These are phyloP conservation scores for Coleophoma eucalyptorum DNA, from an alignment of 2,329 filamentous ascomycete genomes.

Conservation along the genomic window DNA sequence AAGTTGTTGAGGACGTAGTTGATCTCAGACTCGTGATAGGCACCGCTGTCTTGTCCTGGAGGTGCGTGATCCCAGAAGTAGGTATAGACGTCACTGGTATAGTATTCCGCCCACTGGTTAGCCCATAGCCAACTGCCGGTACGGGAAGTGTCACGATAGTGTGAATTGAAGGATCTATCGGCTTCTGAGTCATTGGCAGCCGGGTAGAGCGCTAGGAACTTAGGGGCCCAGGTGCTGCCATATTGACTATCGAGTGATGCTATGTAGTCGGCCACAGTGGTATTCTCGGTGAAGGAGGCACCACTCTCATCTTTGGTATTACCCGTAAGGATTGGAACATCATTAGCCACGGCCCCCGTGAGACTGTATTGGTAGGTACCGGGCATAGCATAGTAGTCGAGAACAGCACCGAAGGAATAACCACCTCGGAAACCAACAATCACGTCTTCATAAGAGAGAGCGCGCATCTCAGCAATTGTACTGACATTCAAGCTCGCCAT, in stretches of 20 bases:
- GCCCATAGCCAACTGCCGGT: constrained; percentile 24
- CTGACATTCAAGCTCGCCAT: constrained; percentile 13
- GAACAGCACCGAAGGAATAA: constrained; percentile 9
- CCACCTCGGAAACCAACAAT: constrained; percentile 4
- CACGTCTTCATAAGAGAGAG: constrained; percentile 7
- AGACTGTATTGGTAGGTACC: constrained; percentile 16
- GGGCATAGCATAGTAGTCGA: constrained; percentile 18
- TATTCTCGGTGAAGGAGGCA: constrained; percentile 16
- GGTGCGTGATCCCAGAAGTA: constrained; percentile 28
- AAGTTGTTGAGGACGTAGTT: constrained; percentile 30
- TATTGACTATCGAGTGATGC: constrained; percentile 8
- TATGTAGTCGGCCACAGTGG: constrained; percentile 23
- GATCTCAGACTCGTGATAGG: constrained; percentile 27
- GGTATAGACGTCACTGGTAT: constrained; percentile 21
- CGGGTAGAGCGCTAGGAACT: constrained; percentile 20
- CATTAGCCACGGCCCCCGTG: constrained; percentile 24
- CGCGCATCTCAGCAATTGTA: constrained; percentile 15
- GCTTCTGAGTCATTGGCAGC: constrained; percentile 17
- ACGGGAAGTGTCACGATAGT: constrained; percentile 20
- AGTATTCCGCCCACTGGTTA: constrained; percentile 18
- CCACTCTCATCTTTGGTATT: constrained; percentile 31
- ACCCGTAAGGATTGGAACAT: constrained; percentile 32
- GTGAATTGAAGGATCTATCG: constrained; percentile 15
- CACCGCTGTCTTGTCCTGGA: constrained; percentile 17
- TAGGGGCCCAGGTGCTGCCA: constrained; percentile 4